Percentiles rank a stretch among this genome's conserved stretches.
phyloP scores from a whole-genome alignment of 305 asterid genomes.

The Rubia peregrina region DNA sequence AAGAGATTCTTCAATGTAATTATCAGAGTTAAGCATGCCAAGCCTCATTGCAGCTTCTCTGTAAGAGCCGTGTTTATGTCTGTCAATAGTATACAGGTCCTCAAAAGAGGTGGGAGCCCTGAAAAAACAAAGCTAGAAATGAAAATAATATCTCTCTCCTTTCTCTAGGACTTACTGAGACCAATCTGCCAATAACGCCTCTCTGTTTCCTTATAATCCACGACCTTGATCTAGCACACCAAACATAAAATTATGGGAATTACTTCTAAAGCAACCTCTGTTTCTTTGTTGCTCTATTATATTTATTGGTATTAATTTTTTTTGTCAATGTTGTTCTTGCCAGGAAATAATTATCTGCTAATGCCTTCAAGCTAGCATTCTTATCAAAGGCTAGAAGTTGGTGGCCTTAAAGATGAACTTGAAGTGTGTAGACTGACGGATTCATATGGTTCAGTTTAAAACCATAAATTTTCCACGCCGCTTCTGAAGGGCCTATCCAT shows the following conservation, averaged over 20 bases:
- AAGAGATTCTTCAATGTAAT: not conserved
- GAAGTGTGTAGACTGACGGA: not conserved
- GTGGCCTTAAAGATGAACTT: not conserved
- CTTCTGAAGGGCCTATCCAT: not conserved
- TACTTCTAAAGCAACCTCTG: not conserved
- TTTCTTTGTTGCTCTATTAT: not conserved
- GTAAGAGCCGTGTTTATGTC: not conserved
- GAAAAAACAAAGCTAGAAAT: not conserved
- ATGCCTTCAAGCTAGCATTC: not conserved
- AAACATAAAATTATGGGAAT: not conserved
- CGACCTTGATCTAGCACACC: not conserved
- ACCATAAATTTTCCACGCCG: not conserved
- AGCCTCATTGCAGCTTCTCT: slow-evolving; percentile 1
- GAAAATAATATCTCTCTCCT: slow-evolving; percentile 5
- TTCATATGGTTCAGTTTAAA: not conserved
- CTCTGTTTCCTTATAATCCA: not conserved
- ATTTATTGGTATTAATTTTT: not conserved
- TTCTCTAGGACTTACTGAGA: not conserved
- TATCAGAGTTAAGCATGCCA: not conserved
- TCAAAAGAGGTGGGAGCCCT: not conserved
- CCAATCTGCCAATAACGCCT: not conserved
- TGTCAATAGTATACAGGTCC: not conserved
- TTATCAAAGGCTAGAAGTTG: not conserved
- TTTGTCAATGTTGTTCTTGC: not conserved
- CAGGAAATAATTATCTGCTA: not conserved